Percentiles rank a stretch among this genome's conserved stretches.
These are phyloP conservation scores for Colletotrichum paranaense DNA, from an alignment of 2,329 filamentous ascomycete species.

Conservation along the genomic window DNA sequence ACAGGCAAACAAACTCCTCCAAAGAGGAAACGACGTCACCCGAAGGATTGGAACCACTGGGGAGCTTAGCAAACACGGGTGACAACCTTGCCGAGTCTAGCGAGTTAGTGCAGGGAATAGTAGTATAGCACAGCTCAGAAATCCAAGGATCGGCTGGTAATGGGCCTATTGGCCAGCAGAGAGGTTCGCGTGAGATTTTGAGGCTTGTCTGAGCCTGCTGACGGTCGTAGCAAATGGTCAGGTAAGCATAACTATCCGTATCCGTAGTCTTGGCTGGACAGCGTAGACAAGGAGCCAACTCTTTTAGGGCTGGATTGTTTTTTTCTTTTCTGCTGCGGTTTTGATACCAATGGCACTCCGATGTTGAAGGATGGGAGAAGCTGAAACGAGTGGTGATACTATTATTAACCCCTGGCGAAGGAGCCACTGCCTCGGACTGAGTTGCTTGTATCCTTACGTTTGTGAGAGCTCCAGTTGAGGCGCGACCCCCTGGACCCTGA, in stretches of 20 bases:
- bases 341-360: not conserved
- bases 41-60: constrained; percentile 1
- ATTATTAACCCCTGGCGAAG: constrained; percentile 15
- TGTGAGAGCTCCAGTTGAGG: constrained; percentile 1
- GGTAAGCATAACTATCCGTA: not conserved
- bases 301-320: too few species aligned
- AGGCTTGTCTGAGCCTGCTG: not conserved
- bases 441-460: not conserved
- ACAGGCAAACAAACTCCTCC: not conserved
- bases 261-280: not conserved
- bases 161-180: not conserved
- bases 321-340: not conserved
- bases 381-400: constrained; percentile 30
- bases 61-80: constrained; percentile 3
- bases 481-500: not conserved
- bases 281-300: not conserved
- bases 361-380: not conserved
- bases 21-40: constrained; percentile 9
- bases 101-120: not conserved
- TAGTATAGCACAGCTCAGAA: too few species aligned
- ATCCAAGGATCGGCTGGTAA: not conserved
- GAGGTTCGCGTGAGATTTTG: constrained; percentile 12
- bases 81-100: constrained; percentile 3
- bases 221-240: not conserved
- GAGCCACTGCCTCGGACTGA: constrained; percentile 10